A percentile compares a stretch with the other conserved stretches of the same genome.
phyloP scores from a whole-genome alignment of 2,329 filamentous ascomycete species.

The Alternaria rosae region DNA sequence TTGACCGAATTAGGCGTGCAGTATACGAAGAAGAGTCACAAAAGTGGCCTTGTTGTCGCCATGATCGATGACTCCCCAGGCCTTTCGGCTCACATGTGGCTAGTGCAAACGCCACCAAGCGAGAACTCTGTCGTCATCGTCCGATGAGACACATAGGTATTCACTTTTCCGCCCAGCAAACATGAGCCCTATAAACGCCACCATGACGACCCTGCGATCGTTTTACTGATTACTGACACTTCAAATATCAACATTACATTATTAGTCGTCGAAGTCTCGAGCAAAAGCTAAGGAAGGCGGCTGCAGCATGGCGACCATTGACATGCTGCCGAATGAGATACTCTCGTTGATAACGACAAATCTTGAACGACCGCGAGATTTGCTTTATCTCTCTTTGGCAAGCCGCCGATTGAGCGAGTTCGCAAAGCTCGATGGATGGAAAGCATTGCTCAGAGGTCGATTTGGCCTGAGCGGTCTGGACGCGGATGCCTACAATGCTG shows the following conservation, averaged over 20 bases:
- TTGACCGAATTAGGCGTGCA: not conserved
- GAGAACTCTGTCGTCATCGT: conserved; percentile 30
- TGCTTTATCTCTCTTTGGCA: conserved; percentile 33
- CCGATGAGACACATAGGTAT: conserved; percentile 11
- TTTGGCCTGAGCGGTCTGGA: conserved; percentile 36
- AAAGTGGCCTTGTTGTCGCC: not conserved
- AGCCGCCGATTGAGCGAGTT: conserved; percentile 36
- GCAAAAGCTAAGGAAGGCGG: not conserved
- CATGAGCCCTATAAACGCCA: conserved; percentile 8
- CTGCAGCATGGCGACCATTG: conserved; percentile 30
- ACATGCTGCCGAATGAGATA: conserved; percentile 43
- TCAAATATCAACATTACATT: not conserved
- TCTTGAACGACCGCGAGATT: conserved; percentile 38
- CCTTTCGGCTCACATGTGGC: conserved; percentile 2
- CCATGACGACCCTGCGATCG: not conserved
- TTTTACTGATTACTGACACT: not conserved
- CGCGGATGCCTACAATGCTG: conserved; percentile 47
- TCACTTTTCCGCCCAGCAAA: conserved; percentile 11
- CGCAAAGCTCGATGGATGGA: conserved; percentile 44
- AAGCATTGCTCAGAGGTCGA: conserved; percentile 42
- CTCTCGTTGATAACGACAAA: conserved; percentile 41
- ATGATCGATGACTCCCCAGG: not conserved
- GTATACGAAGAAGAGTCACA: conserved; percentile 1
- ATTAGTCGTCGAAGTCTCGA: not conserved
- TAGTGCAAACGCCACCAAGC: conserved; percentile 17